Conservation (phyloP, 2,329 filamentous ascomycete genomes). For the Pestalotiopsis sp. region DNA sequence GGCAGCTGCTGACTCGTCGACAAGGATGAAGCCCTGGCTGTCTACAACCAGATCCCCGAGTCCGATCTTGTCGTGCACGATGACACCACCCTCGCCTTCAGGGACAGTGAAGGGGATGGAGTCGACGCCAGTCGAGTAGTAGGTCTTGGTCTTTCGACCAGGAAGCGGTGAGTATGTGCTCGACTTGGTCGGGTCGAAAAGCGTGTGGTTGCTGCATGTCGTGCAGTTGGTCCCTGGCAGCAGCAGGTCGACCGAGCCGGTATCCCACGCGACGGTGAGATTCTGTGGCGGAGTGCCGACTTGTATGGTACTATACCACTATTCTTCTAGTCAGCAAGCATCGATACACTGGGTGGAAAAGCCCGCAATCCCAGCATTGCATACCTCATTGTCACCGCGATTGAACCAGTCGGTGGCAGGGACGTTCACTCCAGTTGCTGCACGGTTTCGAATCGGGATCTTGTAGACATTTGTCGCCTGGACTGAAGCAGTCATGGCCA, state of each 20-base stretch:
- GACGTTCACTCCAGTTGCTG: neutral
- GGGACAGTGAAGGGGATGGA: conserved; percentile 26
- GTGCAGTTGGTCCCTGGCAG: conserved; percentile 32
- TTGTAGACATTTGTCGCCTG: neutral
- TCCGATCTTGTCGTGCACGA: conserved; percentile 32
- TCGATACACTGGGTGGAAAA: neutral
- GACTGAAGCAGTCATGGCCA: neutral
- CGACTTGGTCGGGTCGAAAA: conserved; percentile 32
- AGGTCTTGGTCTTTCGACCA: conserved; percentile 16
- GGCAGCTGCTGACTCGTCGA: conserved; percentile 30
- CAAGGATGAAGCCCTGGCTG: conserved; percentile 34
- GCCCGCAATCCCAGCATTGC: neutral
- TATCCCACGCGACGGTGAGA: conserved; percentile 36
- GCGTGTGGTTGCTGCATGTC: conserved; percentile 24
- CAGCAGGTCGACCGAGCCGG: conserved; percentile 31
- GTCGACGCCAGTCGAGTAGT: conserved; percentile 32
- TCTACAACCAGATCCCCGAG: conserved; percentile 24
- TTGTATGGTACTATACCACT: conserved; percentile 19
- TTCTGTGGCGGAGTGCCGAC: conserved; percentile 26
- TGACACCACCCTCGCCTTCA: conserved; percentile 27
- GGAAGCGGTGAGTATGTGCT: conserved; percentile 29
- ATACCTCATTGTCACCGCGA: conserved; percentile 7
- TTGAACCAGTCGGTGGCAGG: conserved; percentile 6
- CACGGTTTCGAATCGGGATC: neutral
- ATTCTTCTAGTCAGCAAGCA: neutral